These are phyloP conservation scores for Trichoderma sp. DNA, from an alignment of 2,329 filamentous ascomycete species.

Conservation along the genomic window DNA sequence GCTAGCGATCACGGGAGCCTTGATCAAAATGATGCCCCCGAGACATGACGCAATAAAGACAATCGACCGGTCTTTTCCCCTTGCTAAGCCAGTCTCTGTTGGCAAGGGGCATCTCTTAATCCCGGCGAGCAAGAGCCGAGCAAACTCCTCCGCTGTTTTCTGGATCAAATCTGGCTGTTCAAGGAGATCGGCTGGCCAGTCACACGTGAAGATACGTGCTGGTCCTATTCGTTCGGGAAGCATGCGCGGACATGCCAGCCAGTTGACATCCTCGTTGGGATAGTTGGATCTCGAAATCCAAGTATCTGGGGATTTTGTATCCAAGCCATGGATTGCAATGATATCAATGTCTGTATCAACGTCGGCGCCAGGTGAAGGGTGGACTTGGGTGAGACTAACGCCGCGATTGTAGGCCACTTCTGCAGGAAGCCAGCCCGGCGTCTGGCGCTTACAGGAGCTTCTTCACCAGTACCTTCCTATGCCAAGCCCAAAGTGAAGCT, in stretches of 20 bases:
- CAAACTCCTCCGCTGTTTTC: conserved; percentile 29
- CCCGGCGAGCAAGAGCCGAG: conserved; percentile 30
- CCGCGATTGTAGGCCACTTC: background rate
- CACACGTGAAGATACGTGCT: conserved; percentile 35
- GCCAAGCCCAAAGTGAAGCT: background rate
- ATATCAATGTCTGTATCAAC: conserved; percentile 32
- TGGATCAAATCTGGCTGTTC: conserved; percentile 26
- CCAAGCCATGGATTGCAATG: conserved; percentile 41
- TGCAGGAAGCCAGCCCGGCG: background rate
- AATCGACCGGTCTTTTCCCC: conserved; percentile 30
- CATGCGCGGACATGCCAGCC: conserved; percentile 32
- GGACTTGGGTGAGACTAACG: background rate
- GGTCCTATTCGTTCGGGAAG: conserved; percentile 28
- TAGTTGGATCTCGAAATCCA: conserved; percentile 30
- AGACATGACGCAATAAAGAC: conserved; percentile 40
- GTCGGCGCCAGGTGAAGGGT: background rate
- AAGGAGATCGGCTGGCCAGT: conserved; percentile 35
- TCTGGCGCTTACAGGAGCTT: background rate
- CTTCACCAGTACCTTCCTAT: too few relatives aligned
- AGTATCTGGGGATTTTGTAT: conserved; percentile 36
- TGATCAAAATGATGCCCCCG: conserved; percentile 36
- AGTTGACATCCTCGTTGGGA: conserved; percentile 29
- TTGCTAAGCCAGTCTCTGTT: background rate
- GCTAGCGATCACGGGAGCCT: conserved; percentile 32
- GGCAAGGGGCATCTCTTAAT: conserved; percentile 29